A percentile compares a stretch with the other conserved stretches of the same genome.
phyloP scores from a whole-genome alignment of 2,329 filamentous ascomycete genomes.

The Xylaria sp. region DNA sequence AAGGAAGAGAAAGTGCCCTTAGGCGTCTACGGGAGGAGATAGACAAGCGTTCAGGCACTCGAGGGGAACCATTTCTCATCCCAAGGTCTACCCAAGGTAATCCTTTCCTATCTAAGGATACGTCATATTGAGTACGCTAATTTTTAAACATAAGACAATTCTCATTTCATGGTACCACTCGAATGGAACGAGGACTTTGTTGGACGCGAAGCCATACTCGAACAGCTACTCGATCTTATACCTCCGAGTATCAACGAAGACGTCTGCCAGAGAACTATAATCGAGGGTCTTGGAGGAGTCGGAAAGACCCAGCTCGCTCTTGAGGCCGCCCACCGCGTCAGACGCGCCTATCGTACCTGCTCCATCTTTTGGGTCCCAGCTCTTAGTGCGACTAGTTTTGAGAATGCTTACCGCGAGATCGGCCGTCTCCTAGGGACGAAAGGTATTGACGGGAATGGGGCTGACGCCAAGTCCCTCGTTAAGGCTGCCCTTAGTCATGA shows the following conservation, averaged over 20 bases:
- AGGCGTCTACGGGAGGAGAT: background rate
- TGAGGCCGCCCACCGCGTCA: conserved; percentile 16
- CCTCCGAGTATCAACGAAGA: background rate
- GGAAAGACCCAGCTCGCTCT: conserved; percentile 8
- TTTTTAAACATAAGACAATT: no score
- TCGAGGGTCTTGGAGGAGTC: background rate
- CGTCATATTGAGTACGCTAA: no score
- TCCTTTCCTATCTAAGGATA: no score
- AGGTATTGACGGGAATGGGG: conserved; percentile 49
- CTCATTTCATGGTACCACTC: background rate
- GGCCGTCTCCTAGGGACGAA: conserved; percentile 46
- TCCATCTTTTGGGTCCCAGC: conserved; percentile 30
- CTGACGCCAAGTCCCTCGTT: conserved; percentile 53
- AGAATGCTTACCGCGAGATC: conserved; percentile 42
- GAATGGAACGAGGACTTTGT: background rate
- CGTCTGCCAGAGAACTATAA: background rate
- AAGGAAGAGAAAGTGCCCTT: background rate
- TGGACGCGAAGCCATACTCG: background rate
- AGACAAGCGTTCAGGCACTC: no score
- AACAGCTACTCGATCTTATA: background rate
- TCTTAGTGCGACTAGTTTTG: conserved; percentile 11
- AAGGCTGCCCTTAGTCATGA: conserved; percentile 48
- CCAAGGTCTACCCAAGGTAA: no score
- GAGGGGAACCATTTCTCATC: no score
- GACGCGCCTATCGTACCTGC: conserved; percentile 7